A percentile compares a stretch with the other conserved stretches of the same genome.
These are phyloP conservation scores for Globisporangium sylvaticum DNA, from an alignment of 352 stramenopile genomes.

Conservation along the genomic window DNA sequence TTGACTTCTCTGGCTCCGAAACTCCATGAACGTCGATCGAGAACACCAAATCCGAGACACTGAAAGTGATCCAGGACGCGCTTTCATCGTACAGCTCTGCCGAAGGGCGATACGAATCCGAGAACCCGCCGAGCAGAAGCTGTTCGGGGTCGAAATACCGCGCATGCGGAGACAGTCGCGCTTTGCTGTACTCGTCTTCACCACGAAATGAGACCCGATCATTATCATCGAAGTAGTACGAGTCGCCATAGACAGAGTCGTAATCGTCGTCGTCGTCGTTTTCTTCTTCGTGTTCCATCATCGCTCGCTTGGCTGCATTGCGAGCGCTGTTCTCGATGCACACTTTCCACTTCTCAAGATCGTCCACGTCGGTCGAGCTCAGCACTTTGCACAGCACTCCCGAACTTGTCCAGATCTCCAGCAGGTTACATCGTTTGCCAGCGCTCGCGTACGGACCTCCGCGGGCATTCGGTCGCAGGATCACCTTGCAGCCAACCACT, in stretches of 20 bases:
- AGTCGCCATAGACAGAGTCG: constrained; percentile 25
- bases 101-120: constrained; percentile 55
- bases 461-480: constrained; percentile 44
- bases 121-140: constrained; percentile 67
- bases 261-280: constrained; percentile 34
- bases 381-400: constrained; percentile 59
- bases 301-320: constrained; percentile 29
- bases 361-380: constrained; percentile 45
- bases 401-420: constrained; percentile 56
- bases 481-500: constrained; percentile 60
- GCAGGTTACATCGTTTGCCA: constrained; percentile 28
- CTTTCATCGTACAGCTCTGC: constrained; percentile 45
- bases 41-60: constrained; percentile 54
- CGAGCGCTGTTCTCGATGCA: constrained; percentile 58
- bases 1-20: constrained; percentile 51
- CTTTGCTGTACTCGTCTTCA: constrained; percentile 13
- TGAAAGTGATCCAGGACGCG: constrained; percentile 73
- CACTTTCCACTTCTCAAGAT: constrained; percentile 70
- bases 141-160: constrained; percentile 35
- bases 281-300: constrained; percentile 10
- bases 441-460: constrained; percentile 38
- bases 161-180: constrained; percentile 17
- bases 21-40: constrained; percentile 63
- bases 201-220: not conserved
- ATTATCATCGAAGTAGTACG: constrained; percentile 20